A percentile compares a stretch with the other conserved stretches of the same genome.
phyloP scores from a whole-genome alignment of 2,329 filamentous ascomycete species.

The Tolypocladium guangdongense region DNA sequence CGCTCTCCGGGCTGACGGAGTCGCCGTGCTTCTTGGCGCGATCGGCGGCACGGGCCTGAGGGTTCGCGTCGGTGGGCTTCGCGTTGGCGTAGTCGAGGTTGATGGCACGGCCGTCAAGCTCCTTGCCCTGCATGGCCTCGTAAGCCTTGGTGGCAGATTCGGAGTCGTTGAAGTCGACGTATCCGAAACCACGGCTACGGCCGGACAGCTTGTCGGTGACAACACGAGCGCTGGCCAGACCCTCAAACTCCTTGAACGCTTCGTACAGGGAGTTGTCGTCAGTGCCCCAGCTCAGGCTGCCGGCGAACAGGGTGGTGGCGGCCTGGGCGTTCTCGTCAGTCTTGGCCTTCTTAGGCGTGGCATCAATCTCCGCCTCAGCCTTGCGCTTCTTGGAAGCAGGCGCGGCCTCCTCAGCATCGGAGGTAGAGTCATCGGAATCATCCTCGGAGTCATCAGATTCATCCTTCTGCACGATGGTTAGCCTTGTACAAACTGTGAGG shows the following conservation, averaged over 20 bases:
- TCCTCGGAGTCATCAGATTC: constrained; percentile 17
- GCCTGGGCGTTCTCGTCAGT: constrained; percentile 32
- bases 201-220: constrained; percentile 73
- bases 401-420: constrained; percentile 26
- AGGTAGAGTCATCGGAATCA: constrained; percentile 19
- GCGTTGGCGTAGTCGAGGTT: constrained; percentile 71
- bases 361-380: constrained; percentile 36
- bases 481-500: not conserved
- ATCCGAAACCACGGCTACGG: constrained; percentile 86
- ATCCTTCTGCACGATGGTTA: not conserved
- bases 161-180: constrained; percentile 70
- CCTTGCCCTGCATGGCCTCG: constrained; percentile 61
- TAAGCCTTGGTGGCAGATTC: constrained; percentile 61
- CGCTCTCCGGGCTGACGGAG: constrained; percentile 64
- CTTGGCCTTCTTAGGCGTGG: constrained; percentile 58
- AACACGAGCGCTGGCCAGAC: constrained; percentile 62
- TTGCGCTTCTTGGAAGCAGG: constrained; percentile 36
- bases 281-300: constrained; percentile 83
- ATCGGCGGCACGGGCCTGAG: constrained; percentile 47
- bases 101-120: constrained; percentile 63
- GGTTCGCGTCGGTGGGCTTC: constrained; percentile 44
- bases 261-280: constrained; percentile 72
- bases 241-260: constrained; percentile 72
- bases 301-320: constrained; percentile 65
- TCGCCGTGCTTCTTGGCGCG: constrained; percentile 67